Base-by-base conservation (phyloP, 495 filamentous ascomycete genomes). In the Elaphomyces granulatus region DNA sequence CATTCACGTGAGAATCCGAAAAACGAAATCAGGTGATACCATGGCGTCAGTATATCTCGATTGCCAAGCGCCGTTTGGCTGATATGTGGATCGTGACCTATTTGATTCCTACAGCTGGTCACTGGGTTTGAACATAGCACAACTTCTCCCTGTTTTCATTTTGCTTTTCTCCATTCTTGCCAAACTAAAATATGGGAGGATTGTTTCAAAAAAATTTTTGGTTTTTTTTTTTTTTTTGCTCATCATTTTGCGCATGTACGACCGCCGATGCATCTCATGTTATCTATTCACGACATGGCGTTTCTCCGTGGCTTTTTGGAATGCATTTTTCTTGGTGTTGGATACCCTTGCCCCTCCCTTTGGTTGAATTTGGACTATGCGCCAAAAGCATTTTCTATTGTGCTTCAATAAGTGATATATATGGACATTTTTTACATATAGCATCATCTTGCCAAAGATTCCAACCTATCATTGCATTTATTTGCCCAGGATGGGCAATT, bases 261-360 rank as follows among this genome's bases (percentile, higher is more conserved):
- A 28, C 23, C 20, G 17, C 20, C 14, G 4, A 15, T 37, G n/a
- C 17, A 37, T 12, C 16, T 19, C 38, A n/a, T 16, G 20, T 20
- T n/a, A 14, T n/a, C 21, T 36, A 38, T 21, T 21, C 18, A 23
- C 15, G 31, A 21, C 10, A 6, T 23, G 4, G 18, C 34, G n/a
- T 23, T 30, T 28, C 33, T 23, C 17, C 36, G 36, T 12, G 20
- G 10, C 30, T 39, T 36, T 47, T 52, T 53, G 39, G 48, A 53
- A 57, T 63, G 58, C 61, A 63, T 68, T 59, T 58, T 43, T 59
- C 56, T 59, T 57, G 60, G 62, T 68, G 59, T 66, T 65, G 64
- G 33, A 66, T 68, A 66, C 63, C 63, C 64, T 62, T 40, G 48
- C 44, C 48, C 45, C 45, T 45, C 46, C 41, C 40, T 50, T 34